Evolutionary conservation across 164 flowering plant genomes (phyloP).

Genomic region (Liriodendron chinense): DNA sequence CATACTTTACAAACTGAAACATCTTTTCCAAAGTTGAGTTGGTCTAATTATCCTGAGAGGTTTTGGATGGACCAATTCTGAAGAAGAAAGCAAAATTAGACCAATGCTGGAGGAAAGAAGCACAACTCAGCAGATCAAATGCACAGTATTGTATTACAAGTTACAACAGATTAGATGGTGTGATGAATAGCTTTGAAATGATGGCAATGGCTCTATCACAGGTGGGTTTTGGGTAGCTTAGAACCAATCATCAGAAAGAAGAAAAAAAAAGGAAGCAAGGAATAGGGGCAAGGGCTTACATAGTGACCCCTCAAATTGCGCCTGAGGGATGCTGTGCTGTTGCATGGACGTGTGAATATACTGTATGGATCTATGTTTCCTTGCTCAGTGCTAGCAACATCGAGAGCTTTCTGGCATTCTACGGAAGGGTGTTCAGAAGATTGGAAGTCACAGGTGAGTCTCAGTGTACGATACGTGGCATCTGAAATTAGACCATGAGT

Average conservation of each 20-base stretch:
- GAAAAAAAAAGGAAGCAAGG: background rate
- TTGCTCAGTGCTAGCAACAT: conserved; percentile 50
- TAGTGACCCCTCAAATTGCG: conserved; percentile 68
- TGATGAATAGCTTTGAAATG: too few species aligned
- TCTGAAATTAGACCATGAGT: conserved; percentile 93
- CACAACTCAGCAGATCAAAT: background rate
- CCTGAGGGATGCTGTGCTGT: conserved; percentile 42
- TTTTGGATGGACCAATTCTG: background rate
- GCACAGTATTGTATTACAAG: background rate
- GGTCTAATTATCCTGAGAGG: background rate
- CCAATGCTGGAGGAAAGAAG: background rate
- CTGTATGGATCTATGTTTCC: conserved; percentile 95
- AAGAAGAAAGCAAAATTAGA: background rate
- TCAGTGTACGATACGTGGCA: conserved; percentile 60
- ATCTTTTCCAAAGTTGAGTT: too few species aligned
- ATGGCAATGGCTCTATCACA: background rate
- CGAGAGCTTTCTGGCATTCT: conserved; percentile 61
- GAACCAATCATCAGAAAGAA: background rate
- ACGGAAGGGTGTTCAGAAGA: conserved; percentile 72
- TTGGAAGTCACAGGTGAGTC: conserved; percentile 45
- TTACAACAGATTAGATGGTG: too few species aligned
- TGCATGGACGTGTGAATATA: conserved; percentile 81
- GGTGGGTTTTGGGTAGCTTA: background rate
- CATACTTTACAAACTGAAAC: too few species aligned
- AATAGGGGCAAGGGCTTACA: conserved; percentile 45